Percentiles rank a stretch among this genome's conserved stretches.
Conservation (phyloP, 257 asterid species). For the Verbena officinalis region DNA sequence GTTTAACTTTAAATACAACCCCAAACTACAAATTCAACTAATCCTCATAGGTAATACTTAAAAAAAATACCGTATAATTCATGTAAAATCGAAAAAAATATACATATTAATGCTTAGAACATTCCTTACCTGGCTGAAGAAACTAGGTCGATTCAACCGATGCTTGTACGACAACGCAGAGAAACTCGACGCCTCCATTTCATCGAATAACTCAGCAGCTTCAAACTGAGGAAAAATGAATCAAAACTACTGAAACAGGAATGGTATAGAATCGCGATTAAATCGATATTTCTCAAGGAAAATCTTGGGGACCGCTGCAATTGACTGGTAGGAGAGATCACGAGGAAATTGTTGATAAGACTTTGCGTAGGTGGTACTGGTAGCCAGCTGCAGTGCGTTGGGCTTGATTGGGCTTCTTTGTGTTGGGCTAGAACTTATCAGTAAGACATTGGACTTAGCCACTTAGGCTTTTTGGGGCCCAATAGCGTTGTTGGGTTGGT, state of each 20-base stretch:
- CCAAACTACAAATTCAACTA: background rate
- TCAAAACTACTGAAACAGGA: background rate
- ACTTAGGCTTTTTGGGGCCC: too few species aligned
- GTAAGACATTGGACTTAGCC: too few species aligned
- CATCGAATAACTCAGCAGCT: background rate
- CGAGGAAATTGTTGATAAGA: background rate
- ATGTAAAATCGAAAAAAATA: background rate
- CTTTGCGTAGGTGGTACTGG: background rate
- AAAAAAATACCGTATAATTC: background rate
- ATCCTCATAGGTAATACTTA: background rate
- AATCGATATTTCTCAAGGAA: background rate
- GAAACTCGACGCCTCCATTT: background rate
- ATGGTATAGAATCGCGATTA: background rate
- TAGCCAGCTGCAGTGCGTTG: too few species aligned
- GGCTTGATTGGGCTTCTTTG: too few species aligned
- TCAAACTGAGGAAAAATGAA: background rate
- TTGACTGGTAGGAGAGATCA: background rate
- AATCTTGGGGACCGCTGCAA: background rate
- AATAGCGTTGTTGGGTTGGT: too few species aligned
- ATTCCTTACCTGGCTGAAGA: background rate
- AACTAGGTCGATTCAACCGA: background rate
- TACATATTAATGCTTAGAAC: background rate
- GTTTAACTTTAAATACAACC: background rate
- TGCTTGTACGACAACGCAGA: background rate
- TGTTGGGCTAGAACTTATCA: too few species aligned